Percentiles rank a stretch among this genome's conserved stretches.
These are phyloP conservation scores for Vitis cinerea DNA, from an alignment of 164 flowering plant species.

Conservation along the genomic window DNA sequence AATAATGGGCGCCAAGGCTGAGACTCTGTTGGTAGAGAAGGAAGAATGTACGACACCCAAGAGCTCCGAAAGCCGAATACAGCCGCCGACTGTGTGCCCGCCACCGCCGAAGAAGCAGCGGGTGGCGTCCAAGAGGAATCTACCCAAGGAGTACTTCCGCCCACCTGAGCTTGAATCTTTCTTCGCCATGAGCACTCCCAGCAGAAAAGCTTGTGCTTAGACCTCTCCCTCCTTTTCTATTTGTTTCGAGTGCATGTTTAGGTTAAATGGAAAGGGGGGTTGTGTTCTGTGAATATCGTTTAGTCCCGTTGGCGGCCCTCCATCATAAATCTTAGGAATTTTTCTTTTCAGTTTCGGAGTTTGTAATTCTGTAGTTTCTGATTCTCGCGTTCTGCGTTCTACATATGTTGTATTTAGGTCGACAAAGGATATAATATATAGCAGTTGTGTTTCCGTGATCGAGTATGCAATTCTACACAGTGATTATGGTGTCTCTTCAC, in stretches of 20 bases:
- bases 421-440: no score
- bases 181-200: constrained; percentile 21
- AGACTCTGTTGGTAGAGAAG: constrained; percentile 18
- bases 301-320: no score
- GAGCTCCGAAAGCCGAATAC: constrained; percentile 31
- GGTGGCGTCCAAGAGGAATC: constrained; percentile 21
- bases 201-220: constrained; percentile 29
- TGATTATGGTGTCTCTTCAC: no score
- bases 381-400: no score
- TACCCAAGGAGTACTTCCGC: constrained; percentile 55
- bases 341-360: background rate
- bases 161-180: constrained; percentile 60
- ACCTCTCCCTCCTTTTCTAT: no score
- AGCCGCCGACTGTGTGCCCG: constrained; percentile 31
- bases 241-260: no score
- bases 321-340: background rate
- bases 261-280: no score
- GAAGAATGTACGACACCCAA: constrained; percentile 54
- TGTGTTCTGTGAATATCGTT: no score
- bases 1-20: background rate
- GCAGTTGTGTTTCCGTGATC: no score
- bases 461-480: no score
- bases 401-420: no score
- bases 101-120: constrained; percentile 43
- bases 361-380: no score